These are phyloP conservation scores for Phytopythium cucurbitacearum DNA, from an alignment of 352 stramenopile genomes.

Conservation along the genomic window DNA sequence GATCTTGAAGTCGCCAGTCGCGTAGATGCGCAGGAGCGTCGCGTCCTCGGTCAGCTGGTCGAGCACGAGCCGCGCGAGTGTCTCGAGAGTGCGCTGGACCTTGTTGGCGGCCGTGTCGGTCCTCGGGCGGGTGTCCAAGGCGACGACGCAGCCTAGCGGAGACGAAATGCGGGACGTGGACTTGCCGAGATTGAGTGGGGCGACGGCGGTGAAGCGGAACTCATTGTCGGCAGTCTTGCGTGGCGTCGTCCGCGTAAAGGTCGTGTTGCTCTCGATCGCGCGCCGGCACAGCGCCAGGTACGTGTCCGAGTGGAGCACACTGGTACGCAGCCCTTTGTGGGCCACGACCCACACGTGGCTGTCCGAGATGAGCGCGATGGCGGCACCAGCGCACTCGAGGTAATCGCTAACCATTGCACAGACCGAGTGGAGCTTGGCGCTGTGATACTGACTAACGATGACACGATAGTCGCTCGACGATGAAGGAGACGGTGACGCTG, in stretches of 20 bases:
- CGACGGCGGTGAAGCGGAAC: slow-evolving; percentile 63
- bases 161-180: slow-evolving; percentile 9
- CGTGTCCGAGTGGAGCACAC: slow-evolving; percentile 44
- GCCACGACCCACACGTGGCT: slow-evolving; percentile 63
- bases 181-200: slow-evolving; percentile 39
- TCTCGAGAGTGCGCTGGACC: slow-evolving; percentile 57
- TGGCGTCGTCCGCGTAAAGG: slow-evolving; percentile 43
- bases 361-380: slow-evolving; percentile 53
- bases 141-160: slow-evolving; percentile 54
- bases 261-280: slow-evolving; percentile 29
- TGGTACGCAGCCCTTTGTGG: slow-evolving; percentile 47
- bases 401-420: slow-evolving; percentile 67
- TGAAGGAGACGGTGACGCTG: slow-evolving; percentile 18
- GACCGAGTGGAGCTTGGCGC: slow-evolving; percentile 66
- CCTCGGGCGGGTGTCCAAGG: slow-evolving; percentile 44
- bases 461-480: slow-evolving; percentile 41
- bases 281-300: slow-evolving; percentile 58
- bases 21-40: slow-evolving; percentile 53
- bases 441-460: slow-evolving; percentile 68
- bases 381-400: slow-evolving; percentile 60
- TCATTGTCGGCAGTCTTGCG: background rate
- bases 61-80: slow-evolving; percentile 55
- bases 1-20: slow-evolving; percentile 59
- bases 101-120: slow-evolving; percentile 28
- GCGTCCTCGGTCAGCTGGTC: slow-evolving; percentile 55